Evolutionary conservation across 1,139 yeast species (phyloP).

Genomic region (Geotrichum histeridarum): DNA sequence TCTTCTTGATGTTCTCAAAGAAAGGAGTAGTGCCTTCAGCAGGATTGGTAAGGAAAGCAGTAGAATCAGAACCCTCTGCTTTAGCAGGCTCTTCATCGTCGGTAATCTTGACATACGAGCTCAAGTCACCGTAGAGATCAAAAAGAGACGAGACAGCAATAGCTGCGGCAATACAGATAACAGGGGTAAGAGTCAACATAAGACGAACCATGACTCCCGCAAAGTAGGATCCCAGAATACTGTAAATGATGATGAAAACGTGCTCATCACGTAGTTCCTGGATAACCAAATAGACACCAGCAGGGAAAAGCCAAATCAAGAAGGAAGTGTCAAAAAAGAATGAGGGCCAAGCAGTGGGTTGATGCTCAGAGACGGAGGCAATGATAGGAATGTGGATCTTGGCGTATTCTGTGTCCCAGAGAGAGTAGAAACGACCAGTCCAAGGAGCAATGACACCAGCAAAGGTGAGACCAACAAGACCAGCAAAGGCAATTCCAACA

Average conservation of each 20-base stretch:
- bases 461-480: conserved; percentile 73
- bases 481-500: conserved; percentile 59
- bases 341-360: conserved; percentile 99
- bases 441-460: conserved; percentile 97
- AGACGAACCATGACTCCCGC: conserved; percentile 99
- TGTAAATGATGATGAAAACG: conserved; percentile 83
- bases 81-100: conserved; percentile 19
- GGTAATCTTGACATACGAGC: conserved; percentile 25
- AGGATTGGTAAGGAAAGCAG: conserved; percentile 8
- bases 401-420: conserved; percentile 98
- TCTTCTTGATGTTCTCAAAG: conserved; percentile 20
- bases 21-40: conserved; percentile 20
- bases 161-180: conserved; percentile 87
- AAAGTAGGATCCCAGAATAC: conserved; percentile 89
- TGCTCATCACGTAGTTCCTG: conserved; percentile 89
- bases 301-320: conserved; percentile 97
- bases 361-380: conserved; percentile 98
- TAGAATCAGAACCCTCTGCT: conserved; percentile 13
- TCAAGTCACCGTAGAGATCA: conserved; percentile 72
- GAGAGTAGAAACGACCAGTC: conserved; percentile 97
- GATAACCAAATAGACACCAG: conserved; percentile 86
- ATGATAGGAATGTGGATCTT: conserved; percentile 97
- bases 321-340: conserved; percentile 91
- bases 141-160: conserved; percentile 79
- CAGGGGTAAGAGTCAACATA: conserved; percentile 94